Conservation (phyloP, 2,329 filamentous ascomycete species). For the Pseudohalonectria lignicola region DNA sequence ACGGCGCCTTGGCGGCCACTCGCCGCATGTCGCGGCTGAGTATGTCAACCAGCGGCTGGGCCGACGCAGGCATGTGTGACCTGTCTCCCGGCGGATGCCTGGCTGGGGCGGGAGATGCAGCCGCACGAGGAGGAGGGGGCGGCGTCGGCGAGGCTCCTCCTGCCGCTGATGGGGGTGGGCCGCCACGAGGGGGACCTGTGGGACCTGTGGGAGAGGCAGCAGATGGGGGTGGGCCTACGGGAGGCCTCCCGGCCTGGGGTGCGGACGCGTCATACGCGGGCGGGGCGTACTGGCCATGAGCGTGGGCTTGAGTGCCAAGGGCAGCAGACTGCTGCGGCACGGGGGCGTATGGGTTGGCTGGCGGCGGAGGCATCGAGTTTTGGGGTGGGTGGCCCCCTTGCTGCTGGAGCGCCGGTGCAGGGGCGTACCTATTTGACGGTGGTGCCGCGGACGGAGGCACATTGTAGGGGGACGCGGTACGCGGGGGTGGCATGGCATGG, state of each 20-base stretch:
- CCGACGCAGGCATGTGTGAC: constrained; percentile 70
- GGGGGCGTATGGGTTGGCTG: constrained; percentile 33
- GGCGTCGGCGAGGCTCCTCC: constrained; percentile 29
- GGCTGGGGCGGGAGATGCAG: constrained; percentile 37
- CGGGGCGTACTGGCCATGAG: constrained; percentile 43
- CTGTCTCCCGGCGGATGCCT: constrained; percentile 79
- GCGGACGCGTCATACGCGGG: constrained; percentile 34
- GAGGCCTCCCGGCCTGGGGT: constrained; percentile 24
- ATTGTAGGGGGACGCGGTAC: constrained; percentile 79
- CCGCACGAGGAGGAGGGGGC: constrained; percentile 32
- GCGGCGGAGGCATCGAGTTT: constrained; percentile 27
- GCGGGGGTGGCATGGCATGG: constrained; percentile 52
- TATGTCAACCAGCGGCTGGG: constrained; percentile 71
- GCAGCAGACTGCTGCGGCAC: constrained; percentile 17
- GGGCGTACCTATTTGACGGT: constrained; percentile 67
- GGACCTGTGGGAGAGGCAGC: too few relatives aligned
- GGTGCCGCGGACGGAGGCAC: constrained; percentile 60
- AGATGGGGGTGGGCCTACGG: constrained; percentile 28
- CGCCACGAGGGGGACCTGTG: too few relatives aligned
- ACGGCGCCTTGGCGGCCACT: constrained; percentile 73
- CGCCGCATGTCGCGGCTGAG: constrained; percentile 78
- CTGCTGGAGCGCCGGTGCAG: constrained; percentile 37
- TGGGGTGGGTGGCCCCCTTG: constrained; percentile 31
- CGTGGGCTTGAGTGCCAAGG: constrained; percentile 14
- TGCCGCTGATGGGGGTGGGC: too few relatives aligned